A percentile compares a stretch with the other conserved stretches of the same genome.
phyloP scores from a whole-genome alignment of 805 yeast genomes.

The Ogataea haglerorum region DNA sequence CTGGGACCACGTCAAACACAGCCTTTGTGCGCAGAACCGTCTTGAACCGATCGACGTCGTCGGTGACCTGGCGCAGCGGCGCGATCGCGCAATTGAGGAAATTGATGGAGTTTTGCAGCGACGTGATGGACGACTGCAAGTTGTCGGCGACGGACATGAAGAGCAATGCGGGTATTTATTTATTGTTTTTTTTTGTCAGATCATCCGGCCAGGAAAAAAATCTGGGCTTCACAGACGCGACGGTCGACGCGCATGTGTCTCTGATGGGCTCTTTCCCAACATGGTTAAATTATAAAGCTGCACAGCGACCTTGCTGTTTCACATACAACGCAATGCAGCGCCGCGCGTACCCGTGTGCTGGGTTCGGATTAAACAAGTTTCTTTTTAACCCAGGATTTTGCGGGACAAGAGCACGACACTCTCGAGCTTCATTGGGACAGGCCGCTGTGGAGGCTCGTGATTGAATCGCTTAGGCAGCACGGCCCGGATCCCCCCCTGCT shows the following conservation, averaged over 20 bases:
- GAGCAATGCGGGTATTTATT: neutral
- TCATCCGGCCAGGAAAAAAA: neutral
- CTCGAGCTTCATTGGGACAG: neutral
- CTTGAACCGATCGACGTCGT: slow-evolving; percentile 39
- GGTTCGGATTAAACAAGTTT: neutral
- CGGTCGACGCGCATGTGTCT: slow-evolving; percentile 4
- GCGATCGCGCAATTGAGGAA: slow-evolving; percentile 15
- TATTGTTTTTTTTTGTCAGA: neutral
- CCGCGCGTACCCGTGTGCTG: neutral
- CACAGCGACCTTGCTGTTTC: slow-evolving; percentile 3
- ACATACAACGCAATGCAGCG: neutral
- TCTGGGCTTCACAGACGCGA: neutral
- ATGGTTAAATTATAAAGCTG: neutral
- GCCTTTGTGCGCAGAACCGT: slow-evolving; percentile 41
- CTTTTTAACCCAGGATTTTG: slow-evolving; percentile 1
- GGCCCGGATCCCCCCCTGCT: neutral
- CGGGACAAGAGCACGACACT: neutral
- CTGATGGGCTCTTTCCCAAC: neutral
- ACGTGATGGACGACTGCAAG: slow-evolving; percentile 16
- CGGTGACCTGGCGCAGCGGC: slow-evolving; percentile 27
- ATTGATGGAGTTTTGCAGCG: slow-evolving; percentile 18
- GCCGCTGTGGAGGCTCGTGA: neutral
- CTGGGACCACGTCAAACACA: slow-evolving; percentile 51
- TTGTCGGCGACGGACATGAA: slow-evolving; percentile 13
- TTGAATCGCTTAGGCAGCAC: neutral